A percentile compares a stretch with the other conserved stretches of the same genome.
Evolutionary conservation across 148 eudicot species (phyloP).

Genomic region (Rhododendron williamsianum): DNA sequence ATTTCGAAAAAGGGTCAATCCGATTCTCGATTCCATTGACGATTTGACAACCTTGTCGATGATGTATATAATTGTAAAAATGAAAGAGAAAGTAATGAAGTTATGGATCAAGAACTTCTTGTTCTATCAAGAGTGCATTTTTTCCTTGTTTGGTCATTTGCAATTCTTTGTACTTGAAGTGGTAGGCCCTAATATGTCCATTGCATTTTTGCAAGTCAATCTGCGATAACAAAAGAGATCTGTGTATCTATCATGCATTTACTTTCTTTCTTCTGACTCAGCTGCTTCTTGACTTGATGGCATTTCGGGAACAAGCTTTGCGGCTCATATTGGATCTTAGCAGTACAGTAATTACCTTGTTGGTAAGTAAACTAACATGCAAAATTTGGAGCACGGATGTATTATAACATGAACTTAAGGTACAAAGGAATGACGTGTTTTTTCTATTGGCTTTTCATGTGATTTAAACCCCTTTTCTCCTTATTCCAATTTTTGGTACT

Average conservation of each 20-base stretch:
- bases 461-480: not conserved
- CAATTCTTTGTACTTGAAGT: not conserved
- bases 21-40: too few species aligned
- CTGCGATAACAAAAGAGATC: not conserved
- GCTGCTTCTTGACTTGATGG: conserved; percentile 98
- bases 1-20: too few species aligned
- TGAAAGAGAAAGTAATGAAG: too few species aligned
- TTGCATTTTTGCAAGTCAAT: not conserved
- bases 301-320: conserved; percentile 94
- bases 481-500: not conserved
- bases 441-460: not conserved
- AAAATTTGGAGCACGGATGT: not conserved
- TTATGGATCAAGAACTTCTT: not conserved
- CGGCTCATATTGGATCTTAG: conserved; percentile 93
- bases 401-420: not conserved
- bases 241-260: not conserved
- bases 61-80: too few species aligned
- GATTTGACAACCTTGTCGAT: too few species aligned
- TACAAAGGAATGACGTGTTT: not conserved
- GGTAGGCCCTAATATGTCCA: not conserved
- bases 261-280: conserved; percentile 29
- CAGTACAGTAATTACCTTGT: conserved; percentile 93
- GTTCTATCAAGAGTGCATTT: not conserved
- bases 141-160: not conserved
- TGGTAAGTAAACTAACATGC: conserved; percentile 48